These are phyloP conservation scores for Chamaecrista fasciculata DNA, from an alignment of 306 rosid species.

Conservation along the genomic window DNA sequence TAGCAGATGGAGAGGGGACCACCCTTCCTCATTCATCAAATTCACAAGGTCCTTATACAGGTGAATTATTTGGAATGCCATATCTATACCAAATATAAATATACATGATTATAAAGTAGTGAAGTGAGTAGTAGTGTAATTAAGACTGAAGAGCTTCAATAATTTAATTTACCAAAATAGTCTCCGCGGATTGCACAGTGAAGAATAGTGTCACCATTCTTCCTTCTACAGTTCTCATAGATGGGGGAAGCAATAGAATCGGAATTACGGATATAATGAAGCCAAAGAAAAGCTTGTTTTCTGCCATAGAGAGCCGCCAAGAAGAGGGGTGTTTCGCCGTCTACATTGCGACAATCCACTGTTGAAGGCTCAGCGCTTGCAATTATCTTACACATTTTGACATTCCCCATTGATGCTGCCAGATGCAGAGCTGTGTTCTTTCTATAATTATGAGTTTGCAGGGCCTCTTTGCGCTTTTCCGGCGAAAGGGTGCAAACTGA, in stretches of 20 bases:
- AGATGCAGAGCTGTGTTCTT: conserved; percentile 45
- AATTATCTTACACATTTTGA: conserved; percentile 30
- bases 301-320: conserved; percentile 46
- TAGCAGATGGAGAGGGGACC: conserved; percentile 54
- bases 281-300: conserved; percentile 41
- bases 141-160: too few relatives aligned
- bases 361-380: background rate
- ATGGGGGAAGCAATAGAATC: too few relatives aligned
- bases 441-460: conserved; percentile 1
- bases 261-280: conserved; percentile 7
- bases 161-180: conserved; percentile 34
- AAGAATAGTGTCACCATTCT: conserved; percentile 48
- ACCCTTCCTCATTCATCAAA: conserved; percentile 30
- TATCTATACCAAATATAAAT: conserved; percentile 35
- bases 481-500: background rate
- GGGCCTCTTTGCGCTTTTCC: background rate
- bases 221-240: conserved; percentile 33
- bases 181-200: conserved; percentile 45
- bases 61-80: conserved; percentile 57
- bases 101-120: too few relatives aligned
- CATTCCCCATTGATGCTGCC: conserved; percentile 42
- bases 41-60: conserved; percentile 33
- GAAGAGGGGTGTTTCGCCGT: conserved; percentile 57
- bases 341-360: conserved; percentile 29
- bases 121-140: too few relatives aligned